Evolutionary conservation across 1,139 yeast species (phyloP).

Genomic region (Pichia sp.): DNA sequence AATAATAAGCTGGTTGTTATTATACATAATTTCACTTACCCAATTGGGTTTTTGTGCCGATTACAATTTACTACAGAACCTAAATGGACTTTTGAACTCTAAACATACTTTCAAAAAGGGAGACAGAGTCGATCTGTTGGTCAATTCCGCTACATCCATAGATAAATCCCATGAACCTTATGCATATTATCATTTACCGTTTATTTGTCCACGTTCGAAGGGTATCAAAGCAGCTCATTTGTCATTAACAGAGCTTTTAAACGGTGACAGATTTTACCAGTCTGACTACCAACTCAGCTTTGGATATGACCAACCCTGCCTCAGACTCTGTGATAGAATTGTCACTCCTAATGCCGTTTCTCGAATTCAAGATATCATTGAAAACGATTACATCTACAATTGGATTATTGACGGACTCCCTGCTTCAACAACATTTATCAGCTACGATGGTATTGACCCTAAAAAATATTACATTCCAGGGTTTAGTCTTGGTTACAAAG

Average conservation of each 20-base stretch:
- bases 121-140: conserved; percentile 60
- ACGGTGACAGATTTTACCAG: conserved; percentile 76
- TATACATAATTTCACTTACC: too few relatives aligned
- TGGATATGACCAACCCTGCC: conserved; percentile 58
- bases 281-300: conserved; percentile 59
- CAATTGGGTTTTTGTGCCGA: too few relatives aligned
- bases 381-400: conserved; percentile 67
- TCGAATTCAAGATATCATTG: conserved; percentile 54
- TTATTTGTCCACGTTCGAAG: conserved; percentile 65
- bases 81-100: conserved; percentile 20
- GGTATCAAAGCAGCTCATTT: conserved; percentile 52
- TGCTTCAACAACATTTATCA: conserved; percentile 79
- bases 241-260: conserved; percentile 67
- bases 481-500: conserved; percentile 70
- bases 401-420: conserved; percentile 85
- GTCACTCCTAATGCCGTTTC: conserved; percentile 42
- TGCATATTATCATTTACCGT: conserved; percentile 69
- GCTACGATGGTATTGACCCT: conserved; percentile 38
- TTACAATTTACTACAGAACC: not conserved
- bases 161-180: conserved; percentile 72
- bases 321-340: conserved; percentile 55
- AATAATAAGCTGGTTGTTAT: too few relatives aligned
- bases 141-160: conserved; percentile 65
- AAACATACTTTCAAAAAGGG: conserved; percentile 32
- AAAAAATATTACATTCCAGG: conserved; percentile 78